Conservation (phyloP, 2,329 filamentous ascomycete species). For the Raffaelea ambrosiae region DNA sequence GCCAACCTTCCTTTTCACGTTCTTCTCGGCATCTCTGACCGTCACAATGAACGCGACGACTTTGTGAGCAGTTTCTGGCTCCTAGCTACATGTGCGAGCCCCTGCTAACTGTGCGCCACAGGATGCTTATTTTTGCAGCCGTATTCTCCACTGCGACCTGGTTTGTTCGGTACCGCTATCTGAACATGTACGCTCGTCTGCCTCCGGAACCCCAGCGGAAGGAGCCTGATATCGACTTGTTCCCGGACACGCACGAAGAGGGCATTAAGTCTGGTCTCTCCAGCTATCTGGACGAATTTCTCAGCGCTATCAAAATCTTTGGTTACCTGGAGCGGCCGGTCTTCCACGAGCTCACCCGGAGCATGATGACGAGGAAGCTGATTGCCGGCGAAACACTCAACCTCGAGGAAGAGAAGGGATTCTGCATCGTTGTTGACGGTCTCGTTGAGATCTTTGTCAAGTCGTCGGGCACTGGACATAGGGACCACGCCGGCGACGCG, state of each 20-base stretch:
- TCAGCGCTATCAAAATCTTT: slow-evolving; percentile 98
- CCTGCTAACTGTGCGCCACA: slow-evolving; percentile 23
- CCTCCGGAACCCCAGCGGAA: slow-evolving; percentile 93
- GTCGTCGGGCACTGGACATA: slow-evolving; percentile 50
- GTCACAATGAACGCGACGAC: slow-evolving; percentile 99
- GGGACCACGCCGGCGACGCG: neutral
- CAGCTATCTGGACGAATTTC: slow-evolving; percentile 96
- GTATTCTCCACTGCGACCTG: slow-evolving; percentile 82
- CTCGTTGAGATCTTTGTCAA: slow-evolving; percentile 98
- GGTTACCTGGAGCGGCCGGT: slow-evolving; percentile 93
- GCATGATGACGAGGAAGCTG: slow-evolving; percentile 95
- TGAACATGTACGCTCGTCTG: slow-evolving; percentile 93
- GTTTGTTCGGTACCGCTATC: slow-evolving; percentile 88
- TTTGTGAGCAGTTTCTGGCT: slow-evolving; percentile 48
- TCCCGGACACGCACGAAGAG: slow-evolving; percentile 84
- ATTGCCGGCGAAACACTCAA: slow-evolving; percentile 94
- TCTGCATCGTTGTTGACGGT: slow-evolving; percentile 94
- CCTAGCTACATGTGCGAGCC: slow-evolving; percentile 6
- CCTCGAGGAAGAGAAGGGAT: slow-evolving; percentile 94
- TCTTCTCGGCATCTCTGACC: slow-evolving; percentile 88
- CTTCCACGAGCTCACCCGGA: slow-evolving; percentile 93
- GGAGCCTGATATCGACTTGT: slow-evolving; percentile 89
- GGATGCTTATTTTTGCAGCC: slow-evolving; percentile 67
- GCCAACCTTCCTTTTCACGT: slow-evolving; percentile 78
- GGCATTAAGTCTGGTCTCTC: slow-evolving; percentile 83